Conservation (phyloP, 805 yeast species). For the Metschnikowia reukaufii region DNA sequence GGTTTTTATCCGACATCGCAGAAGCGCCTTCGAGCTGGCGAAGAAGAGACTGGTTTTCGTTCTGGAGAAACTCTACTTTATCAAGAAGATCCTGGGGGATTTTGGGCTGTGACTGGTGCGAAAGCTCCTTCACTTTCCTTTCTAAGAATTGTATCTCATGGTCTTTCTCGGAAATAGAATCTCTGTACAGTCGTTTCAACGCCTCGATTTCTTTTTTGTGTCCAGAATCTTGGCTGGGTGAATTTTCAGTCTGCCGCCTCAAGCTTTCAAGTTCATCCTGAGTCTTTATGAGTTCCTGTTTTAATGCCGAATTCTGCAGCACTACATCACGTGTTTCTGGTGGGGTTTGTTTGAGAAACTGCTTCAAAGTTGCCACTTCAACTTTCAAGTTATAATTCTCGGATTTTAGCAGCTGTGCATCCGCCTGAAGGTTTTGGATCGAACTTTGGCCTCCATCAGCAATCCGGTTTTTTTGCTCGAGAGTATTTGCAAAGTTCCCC, state of each 20-base stretch:
- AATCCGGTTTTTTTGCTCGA: background rate
- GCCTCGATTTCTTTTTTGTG: constrained; percentile 4
- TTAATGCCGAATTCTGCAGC: constrained; percentile 36
- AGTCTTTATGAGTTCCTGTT: constrained; percentile 16
- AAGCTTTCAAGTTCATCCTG: constrained; percentile 8
- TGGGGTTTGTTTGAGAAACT: constrained; percentile 44
- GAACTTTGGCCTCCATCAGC: constrained; percentile 17
- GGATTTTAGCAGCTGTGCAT: constrained; percentile 32
- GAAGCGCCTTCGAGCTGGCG: constrained; percentile 15
- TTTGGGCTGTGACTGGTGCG: constrained; percentile 4
- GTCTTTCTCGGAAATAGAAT: constrained; percentile 14
- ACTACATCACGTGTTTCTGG: constrained; percentile 39
- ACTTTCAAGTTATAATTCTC: constrained; percentile 48
- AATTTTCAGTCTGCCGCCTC: background rate
- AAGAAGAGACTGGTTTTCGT: constrained; percentile 23
- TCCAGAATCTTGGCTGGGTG: background rate
- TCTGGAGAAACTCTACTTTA: constrained; percentile 19
- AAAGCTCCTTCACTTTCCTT: constrained; percentile 3
- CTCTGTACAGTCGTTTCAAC: constrained; percentile 8
- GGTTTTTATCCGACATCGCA: constrained; percentile 4
- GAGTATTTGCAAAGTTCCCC: background rate
- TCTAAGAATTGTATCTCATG: constrained; percentile 13
- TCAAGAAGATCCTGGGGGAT: constrained; percentile 20
- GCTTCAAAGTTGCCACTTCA: constrained; percentile 41
- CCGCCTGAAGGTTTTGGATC: constrained; percentile 25